phyloP scores from a whole-genome alignment of 768 basidiomycete species.

The Hygrocybe punicea region DNA sequence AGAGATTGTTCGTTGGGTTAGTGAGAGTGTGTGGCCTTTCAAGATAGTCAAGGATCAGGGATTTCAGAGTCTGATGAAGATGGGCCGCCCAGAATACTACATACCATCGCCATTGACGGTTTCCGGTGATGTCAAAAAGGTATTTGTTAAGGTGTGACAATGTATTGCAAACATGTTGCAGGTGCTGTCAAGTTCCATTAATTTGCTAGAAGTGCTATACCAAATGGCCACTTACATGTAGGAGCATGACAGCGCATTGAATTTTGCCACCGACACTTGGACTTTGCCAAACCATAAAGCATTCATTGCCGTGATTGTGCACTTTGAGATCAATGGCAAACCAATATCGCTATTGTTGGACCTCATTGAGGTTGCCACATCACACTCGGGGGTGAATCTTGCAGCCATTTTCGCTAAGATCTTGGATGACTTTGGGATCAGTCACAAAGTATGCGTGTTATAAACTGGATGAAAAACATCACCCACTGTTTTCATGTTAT shows the following conservation, averaged over 20 bases:
- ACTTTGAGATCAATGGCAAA: slow-evolving; percentile 30
- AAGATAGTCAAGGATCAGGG: slow-evolving; percentile 31
- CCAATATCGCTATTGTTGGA: slow-evolving; percentile 33
- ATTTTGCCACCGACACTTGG: slow-evolving; percentile 24
- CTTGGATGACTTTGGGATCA: slow-evolving; percentile 35
- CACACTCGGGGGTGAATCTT: slow-evolving; percentile 36
- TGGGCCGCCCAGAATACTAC: slow-evolving; percentile 32
- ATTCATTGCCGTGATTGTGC: slow-evolving; percentile 22
- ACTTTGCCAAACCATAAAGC: slow-evolving; percentile 14
- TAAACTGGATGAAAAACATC: slow-evolving; percentile 1
- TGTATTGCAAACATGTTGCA: slow-evolving; percentile 27
- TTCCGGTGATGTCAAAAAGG: slow-evolving; percentile 26
- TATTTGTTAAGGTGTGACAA: slow-evolving; percentile 22
- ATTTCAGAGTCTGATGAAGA: slow-evolving; percentile 35
- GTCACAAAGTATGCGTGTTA: slow-evolving; percentile 28
- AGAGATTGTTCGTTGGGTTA: slow-evolving; percentile 35
- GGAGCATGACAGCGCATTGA: slow-evolving; percentile 30
- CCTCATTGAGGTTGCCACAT: slow-evolving; percentile 36
- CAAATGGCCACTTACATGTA: slow-evolving; percentile 9
- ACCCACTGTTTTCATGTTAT: no score
- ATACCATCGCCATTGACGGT: slow-evolving; percentile 35
- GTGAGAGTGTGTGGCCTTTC: slow-evolving; percentile 32
- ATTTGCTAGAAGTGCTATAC: background rate
- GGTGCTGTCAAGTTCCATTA: slow-evolving; percentile 10
- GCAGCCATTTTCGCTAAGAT: slow-evolving; percentile 32